Conservation (phyloP, 2,329 filamentous ascomycete genomes). For the Sarocladiaceae sp. region DNA sequence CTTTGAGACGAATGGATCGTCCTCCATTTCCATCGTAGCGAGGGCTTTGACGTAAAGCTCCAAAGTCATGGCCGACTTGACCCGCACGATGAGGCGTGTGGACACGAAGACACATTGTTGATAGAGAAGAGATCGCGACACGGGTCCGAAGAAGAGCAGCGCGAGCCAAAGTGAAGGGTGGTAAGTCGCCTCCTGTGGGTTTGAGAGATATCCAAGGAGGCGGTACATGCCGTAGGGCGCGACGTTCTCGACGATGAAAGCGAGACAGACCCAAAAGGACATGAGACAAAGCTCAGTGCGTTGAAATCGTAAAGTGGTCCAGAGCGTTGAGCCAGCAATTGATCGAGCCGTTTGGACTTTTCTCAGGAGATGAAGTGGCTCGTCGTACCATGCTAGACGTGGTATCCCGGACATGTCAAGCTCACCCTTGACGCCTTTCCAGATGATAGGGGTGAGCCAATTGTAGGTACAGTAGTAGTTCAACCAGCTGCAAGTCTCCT, state of each 20-base stretch:
- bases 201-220: constrained; percentile 43
- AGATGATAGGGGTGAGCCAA: constrained; percentile 43
- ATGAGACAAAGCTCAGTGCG: constrained; percentile 37
- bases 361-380: constrained; percentile 40
- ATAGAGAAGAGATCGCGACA: constrained; percentile 40
- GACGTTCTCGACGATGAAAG: constrained; percentile 40
- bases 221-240: constrained; percentile 48
- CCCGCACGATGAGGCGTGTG: constrained; percentile 48
- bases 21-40: constrained; percentile 49
- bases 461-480: constrained; percentile 45
- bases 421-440: constrained; percentile 37
- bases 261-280: constrained; percentile 31
- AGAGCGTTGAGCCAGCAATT: constrained; percentile 36
- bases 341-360: constrained; percentile 36
- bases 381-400: constrained; percentile 48
- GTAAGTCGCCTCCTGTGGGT: constrained; percentile 36
- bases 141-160: constrained; percentile 45
- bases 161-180: constrained; percentile 47
- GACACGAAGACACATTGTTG: constrained; percentile 54
- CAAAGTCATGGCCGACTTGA: constrained; percentile 51
- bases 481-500: constrained; percentile 49
- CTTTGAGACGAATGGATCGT: constrained; percentile 37
- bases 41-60: constrained; percentile 52
- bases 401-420: constrained; percentile 43
- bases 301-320: constrained; percentile 39